These are phyloP conservation scores for Amanita fuliginea DNA, from an alignment of 768 basidiomycete species.

Conservation along the genomic window DNA sequence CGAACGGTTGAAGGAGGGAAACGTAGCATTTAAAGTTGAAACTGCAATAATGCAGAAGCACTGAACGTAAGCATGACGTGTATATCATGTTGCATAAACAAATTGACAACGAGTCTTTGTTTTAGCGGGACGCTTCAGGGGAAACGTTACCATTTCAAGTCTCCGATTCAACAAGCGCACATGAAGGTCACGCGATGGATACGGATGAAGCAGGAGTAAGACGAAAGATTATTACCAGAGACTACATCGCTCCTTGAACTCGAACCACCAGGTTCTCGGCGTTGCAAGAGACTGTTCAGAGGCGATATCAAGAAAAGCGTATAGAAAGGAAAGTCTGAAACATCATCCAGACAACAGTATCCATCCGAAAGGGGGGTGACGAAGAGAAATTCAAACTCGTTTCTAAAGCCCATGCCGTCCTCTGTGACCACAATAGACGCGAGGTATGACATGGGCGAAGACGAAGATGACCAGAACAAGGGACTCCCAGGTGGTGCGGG, in stretches of 20 bases:
- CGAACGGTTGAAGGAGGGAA: constrained; percentile 76
- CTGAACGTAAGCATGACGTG: constrained; percentile 39
- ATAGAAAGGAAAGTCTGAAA: constrained; percentile 75
- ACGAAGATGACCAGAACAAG: constrained; percentile 56
- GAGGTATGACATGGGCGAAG: constrained; percentile 75
- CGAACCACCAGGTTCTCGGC: too few relatives aligned
- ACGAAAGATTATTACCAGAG: constrained; percentile 87
- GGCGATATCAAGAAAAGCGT: constrained; percentile 86
- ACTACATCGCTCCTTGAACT: too few relatives aligned
- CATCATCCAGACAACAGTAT: constrained; percentile 80
- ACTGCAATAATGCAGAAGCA: constrained; percentile 54
- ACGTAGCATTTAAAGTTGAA: constrained; percentile 58
- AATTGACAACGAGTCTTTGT: not conserved
- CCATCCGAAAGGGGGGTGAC: constrained; percentile 61
- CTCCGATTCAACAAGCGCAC: constrained; percentile 67
- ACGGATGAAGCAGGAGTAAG: constrained; percentile 81
- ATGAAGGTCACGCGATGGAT: constrained; percentile 46
- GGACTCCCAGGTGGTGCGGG: constrained; percentile 34
- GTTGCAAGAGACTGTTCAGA: constrained; percentile 52
- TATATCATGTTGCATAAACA: not conserved
- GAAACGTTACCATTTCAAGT: constrained; percentile 69
- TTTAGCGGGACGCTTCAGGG: constrained; percentile 49
- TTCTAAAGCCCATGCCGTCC: constrained; percentile 69
- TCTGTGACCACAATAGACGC: constrained; percentile 69
- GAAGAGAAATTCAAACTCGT: constrained; percentile 95